These are phyloP conservation scores for Quercus variabilis DNA, from an alignment of 306 rosid species.

Conservation along the genomic window DNA sequence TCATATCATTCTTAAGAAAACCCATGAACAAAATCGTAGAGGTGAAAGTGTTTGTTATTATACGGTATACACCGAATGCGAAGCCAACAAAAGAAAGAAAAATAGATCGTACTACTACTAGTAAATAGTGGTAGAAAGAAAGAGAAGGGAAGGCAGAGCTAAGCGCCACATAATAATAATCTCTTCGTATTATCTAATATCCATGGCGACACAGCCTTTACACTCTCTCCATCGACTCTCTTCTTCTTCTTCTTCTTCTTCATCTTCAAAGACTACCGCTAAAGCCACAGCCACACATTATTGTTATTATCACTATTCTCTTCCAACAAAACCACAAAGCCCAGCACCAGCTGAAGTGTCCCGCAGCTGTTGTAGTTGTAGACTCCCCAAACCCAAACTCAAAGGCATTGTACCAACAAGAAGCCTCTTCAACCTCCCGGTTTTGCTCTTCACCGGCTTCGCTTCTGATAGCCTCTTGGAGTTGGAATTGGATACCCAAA, in stretches of 20 bases:
- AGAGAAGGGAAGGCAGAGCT: neutral
- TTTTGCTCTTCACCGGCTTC: slow-evolving; percentile 51
- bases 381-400: slow-evolving; percentile 36
- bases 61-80: no score
- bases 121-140: neutral
- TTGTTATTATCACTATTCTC: slow-evolving; percentile 22
- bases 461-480: slow-evolving; percentile 27
- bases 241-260: slow-evolving; percentile 27
- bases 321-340: slow-evolving; percentile 28
- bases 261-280: slow-evolving; percentile 11
- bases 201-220: slow-evolving; percentile 65
- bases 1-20: no score
- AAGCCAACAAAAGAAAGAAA: no score
- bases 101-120: no score
- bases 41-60: no score
- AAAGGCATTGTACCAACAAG: slow-evolving; percentile 24
- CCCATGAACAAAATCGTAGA: no score
- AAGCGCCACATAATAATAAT: slow-evolving; percentile 28
- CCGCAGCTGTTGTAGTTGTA: slow-evolving; percentile 25
- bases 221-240: slow-evolving; percentile 46
- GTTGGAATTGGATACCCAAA: slow-evolving; percentile 64
- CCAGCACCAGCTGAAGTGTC: slow-evolving; percentile 3
- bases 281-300: slow-evolving; percentile 26
- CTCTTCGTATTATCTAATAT: slow-evolving; percentile 37
- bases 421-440: slow-evolving; percentile 47